phyloP scores from a whole-genome alignment of 768 basidiomycete species.

The Termitomyces sp. region DNA sequence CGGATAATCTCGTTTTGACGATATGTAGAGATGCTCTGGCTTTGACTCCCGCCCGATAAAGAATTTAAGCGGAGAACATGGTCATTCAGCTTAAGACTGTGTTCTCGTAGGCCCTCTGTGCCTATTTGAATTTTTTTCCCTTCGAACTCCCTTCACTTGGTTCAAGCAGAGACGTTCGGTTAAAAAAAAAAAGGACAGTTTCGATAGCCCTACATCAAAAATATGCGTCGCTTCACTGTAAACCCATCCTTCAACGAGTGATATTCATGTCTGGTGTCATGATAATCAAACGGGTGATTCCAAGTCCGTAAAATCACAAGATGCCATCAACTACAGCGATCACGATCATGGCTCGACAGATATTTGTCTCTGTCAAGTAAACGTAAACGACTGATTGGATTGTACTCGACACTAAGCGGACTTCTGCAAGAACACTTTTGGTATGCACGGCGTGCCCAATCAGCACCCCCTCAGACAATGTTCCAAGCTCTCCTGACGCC shows the following conservation, averaged over 20 bases:
- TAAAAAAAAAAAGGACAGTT: too few species aligned
- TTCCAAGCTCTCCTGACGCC: constrained; percentile 56
- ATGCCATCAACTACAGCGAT: constrained; percentile 4
- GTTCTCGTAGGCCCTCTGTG: not conserved
- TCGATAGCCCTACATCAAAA: not conserved
- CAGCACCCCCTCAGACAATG: constrained; percentile 29
- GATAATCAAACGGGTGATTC: not conserved
- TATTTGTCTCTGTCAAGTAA: constrained; percentile 11
- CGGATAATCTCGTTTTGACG: not conserved
- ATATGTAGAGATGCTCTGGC: not conserved
- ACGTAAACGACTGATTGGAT: constrained; percentile 1
- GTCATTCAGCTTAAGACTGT: not conserved
- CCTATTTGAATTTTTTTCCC: not conserved
- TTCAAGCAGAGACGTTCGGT: not conserved
- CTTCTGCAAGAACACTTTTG: constrained; percentile 4
- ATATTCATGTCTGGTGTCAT: too few species aligned
- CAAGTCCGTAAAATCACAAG: not conserved
- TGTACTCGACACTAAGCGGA: constrained; percentile 6
- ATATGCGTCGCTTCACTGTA: not conserved
- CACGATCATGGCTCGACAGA: constrained; percentile 2
- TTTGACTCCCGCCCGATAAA: not conserved
- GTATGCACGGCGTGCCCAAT: constrained; percentile 2
- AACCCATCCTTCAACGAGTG: too few species aligned
- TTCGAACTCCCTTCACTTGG: not conserved
- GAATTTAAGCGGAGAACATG: too few species aligned